A percentile compares a stretch with the other conserved stretches of the same genome.
phyloP scores from a whole-genome alignment of 108 stramenopile genomes.

The Nitzschia sp. region DNA sequence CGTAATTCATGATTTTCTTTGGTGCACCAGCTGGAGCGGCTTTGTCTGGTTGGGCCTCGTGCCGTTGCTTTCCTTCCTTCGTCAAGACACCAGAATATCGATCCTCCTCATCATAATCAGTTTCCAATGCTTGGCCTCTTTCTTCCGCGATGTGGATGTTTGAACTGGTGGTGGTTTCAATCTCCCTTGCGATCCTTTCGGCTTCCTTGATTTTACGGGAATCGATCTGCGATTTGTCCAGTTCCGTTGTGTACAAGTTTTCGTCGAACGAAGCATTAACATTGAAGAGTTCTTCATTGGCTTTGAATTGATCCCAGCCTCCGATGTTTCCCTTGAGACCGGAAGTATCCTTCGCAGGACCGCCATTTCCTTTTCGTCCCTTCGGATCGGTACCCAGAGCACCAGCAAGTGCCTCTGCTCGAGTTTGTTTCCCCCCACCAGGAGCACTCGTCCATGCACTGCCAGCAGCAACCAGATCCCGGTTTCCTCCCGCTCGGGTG shows the following conservation, averaged over 20 bases:
- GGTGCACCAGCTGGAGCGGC: conserved; percentile 29
- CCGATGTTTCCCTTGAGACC: conserved; percentile 66
- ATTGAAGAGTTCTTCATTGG: conserved; percentile 85
- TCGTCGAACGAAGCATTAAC: conserved; percentile 91
- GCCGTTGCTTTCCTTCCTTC: conserved; percentile 56
- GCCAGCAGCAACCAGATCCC: conserved; percentile 72
- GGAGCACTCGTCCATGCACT: conserved; percentile 66
- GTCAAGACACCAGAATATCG: conserved; percentile 82
- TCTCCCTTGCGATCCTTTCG: conserved; percentile 88
- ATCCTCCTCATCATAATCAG: conserved; percentile 90
- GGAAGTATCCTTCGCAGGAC: conserved; percentile 11
- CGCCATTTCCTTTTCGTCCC: too few relatives aligned
- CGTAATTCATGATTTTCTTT: conserved; percentile 40
- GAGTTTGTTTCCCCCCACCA: conserved; percentile 12
- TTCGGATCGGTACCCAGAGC: conserved; percentile 4
- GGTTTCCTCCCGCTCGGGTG: conserved; percentile 24
- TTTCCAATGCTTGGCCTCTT: conserved; percentile 73
- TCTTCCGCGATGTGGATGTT: conserved; percentile 95
- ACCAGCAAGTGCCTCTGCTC: conserved; percentile 23
- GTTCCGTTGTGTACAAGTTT: conserved; percentile 93
- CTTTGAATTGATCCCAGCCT: conserved; percentile 90
- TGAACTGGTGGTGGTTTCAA: conserved; percentile 71
- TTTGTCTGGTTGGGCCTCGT: conserved; percentile 17
- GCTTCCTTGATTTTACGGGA: conserved; percentile 60
- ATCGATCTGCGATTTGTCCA: conserved; percentile 78